Conservation (phyloP, 176 grass and related monocot species). For the Phoenix roebelenii region DNA sequence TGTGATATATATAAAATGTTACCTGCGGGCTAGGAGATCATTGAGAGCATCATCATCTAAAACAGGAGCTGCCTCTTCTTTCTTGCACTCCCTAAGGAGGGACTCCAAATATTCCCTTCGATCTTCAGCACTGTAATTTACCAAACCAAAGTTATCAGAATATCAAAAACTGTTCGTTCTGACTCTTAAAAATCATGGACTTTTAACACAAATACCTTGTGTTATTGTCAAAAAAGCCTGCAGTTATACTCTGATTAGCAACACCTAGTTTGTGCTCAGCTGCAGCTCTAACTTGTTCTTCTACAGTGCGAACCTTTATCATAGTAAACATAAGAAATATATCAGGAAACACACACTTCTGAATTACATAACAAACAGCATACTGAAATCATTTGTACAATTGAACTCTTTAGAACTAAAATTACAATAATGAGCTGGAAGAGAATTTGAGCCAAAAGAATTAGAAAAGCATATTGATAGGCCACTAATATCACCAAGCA, state of each 20-base stretch:
- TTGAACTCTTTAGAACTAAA: too few relatives aligned
- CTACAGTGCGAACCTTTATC: conserved; percentile 73
- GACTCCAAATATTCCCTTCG: conserved; percentile 92
- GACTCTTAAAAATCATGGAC: too few relatives aligned
- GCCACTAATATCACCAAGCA: too few relatives aligned
- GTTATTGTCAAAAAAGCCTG: conserved; percentile 99
- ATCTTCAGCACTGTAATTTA: conserved; percentile 80
- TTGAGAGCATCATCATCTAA: conserved; percentile 93
- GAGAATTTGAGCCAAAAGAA: too few relatives aligned
- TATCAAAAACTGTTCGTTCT: too few relatives aligned
- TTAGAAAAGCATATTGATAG: too few relatives aligned
- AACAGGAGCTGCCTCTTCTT: conserved; percentile 91
- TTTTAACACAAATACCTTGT: conserved; percentile 47
- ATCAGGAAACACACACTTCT: background rate
- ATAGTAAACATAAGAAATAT: conserved; percentile 12
- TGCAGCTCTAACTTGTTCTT: conserved; percentile 99
- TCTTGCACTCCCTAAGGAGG: conserved; percentile 85
- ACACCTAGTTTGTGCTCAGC: conserved; percentile 97
- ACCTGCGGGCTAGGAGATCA: conserved; percentile 86
- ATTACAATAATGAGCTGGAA: too few relatives aligned
- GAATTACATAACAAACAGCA: too few relatives aligned
- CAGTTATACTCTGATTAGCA: conserved; percentile 99
- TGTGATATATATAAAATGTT: conserved; percentile 6
- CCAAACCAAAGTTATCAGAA: conserved; percentile 4
- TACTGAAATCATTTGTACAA: too few relatives aligned